phyloP scores from a whole-genome alignment of 116 monocot genomes.

The Zostera marina region DNA sequence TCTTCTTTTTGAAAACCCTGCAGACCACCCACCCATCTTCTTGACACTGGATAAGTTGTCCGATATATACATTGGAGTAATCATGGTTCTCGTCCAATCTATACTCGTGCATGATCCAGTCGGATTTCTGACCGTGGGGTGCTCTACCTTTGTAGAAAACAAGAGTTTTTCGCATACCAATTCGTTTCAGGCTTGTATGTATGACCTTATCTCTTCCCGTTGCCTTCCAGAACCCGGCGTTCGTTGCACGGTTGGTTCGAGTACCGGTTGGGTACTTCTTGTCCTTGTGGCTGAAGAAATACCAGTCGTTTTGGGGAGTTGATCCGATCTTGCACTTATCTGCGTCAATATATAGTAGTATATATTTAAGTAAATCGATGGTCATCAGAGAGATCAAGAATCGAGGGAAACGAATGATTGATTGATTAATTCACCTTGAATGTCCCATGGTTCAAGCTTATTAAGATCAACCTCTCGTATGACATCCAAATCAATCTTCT shows the following conservation, averaged over 20 bases:
- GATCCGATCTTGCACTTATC: slow-evolving; percentile 16
- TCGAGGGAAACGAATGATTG: no score
- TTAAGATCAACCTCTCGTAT: slow-evolving; percentile 13
- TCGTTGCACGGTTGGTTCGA: slow-evolving; percentile 75
- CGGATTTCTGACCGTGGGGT: slow-evolving; percentile 17
- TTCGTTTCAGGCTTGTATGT: slow-evolving; percentile 3
- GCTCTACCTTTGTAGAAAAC: slow-evolving; percentile 22
- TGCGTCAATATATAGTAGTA: no score
- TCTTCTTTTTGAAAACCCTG: slow-evolving; percentile 90
- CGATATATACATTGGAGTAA: neutral
- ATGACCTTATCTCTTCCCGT: slow-evolving; percentile 94
- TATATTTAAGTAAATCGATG: no score
- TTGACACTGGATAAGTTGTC: slow-evolving; percentile 6
- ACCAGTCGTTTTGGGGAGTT: slow-evolving; percentile 79
- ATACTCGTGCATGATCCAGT: slow-evolving; percentile 28
- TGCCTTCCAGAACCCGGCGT: slow-evolving; percentile 94
- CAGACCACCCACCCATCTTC: slow-evolving; percentile 96
- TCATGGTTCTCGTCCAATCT: slow-evolving; percentile 7
- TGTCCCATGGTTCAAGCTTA: slow-evolving; percentile 15
- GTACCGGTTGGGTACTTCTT: slow-evolving; percentile 96
- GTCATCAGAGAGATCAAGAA: no score
- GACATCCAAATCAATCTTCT: slow-evolving; percentile 12
- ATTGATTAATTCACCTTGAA: neutral
- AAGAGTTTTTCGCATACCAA: slow-evolving; percentile 20
- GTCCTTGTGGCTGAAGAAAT: slow-evolving; percentile 98